Evolutionary conservation across 2,329 filamentous ascomycete species (phyloP).

Genomic region (Fusarium pseudograminearum): DNA sequence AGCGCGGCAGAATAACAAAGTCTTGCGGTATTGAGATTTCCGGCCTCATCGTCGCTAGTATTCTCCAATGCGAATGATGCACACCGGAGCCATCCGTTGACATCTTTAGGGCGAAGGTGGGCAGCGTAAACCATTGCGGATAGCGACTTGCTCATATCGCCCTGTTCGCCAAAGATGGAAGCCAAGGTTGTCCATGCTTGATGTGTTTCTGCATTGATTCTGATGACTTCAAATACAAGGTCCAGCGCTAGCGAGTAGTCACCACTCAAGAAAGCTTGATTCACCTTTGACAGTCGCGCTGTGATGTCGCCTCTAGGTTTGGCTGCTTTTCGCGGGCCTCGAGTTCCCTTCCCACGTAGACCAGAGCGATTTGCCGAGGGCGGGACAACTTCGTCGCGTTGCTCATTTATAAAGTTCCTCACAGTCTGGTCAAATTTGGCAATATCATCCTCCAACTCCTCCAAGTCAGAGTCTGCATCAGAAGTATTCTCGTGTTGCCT

Average conservation of each 20-base stretch:
- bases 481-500: slow-evolving; percentile 48
- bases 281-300: slow-evolving; percentile 73
- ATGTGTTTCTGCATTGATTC: slow-evolving; percentile 75
- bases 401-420: slow-evolving; percentile 55
- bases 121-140: slow-evolving; percentile 72
- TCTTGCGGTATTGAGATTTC: slow-evolving; percentile 65
- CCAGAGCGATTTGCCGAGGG: slow-evolving; percentile 37
- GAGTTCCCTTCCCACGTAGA: slow-evolving; percentile 49
- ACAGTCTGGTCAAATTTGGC: slow-evolving; percentile 59
- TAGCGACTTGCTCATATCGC: slow-evolving; percentile 67
- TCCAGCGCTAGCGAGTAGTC: slow-evolving; percentile 71
- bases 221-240: slow-evolving; percentile 71
- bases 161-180: slow-evolving; percentile 71
- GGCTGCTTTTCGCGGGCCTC: slow-evolving; percentile 69
- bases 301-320: slow-evolving; percentile 80
- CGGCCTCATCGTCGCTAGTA: slow-evolving; percentile 59
- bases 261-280: slow-evolving; percentile 72
- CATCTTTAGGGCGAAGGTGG: slow-evolving; percentile 71
- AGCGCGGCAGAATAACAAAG: slow-evolving; percentile 72
- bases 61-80: slow-evolving; percentile 68
- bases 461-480: slow-evolving; percentile 60
- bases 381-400: slow-evolving; percentile 48
- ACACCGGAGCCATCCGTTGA: slow-evolving; percentile 69
- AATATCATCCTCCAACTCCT: slow-evolving; percentile 59
- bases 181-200: slow-evolving; percentile 73